phyloP scores from a whole-genome alignment of 2,329 filamentous ascomycete genomes.

The Diaporthe australafricana region DNA sequence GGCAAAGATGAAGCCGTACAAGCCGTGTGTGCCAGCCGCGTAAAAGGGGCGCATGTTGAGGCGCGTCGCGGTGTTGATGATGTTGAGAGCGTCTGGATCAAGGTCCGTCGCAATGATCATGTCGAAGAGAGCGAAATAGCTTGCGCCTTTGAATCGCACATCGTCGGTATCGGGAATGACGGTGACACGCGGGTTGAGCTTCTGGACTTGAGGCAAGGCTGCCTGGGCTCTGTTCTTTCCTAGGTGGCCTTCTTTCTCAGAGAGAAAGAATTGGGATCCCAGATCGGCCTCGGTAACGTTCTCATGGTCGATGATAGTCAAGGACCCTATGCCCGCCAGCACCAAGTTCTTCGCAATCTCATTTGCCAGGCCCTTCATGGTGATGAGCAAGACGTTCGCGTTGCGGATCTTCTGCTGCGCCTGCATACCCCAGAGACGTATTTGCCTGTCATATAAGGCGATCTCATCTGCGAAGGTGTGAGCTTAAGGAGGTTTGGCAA shows the following conservation, averaged over 20 bases:
- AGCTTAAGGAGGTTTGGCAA: background rate
- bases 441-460: conserved; percentile 96
- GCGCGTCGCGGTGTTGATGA: conserved; percentile 88
- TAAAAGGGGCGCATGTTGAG: conserved; percentile 86
- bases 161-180: conserved; percentile 77
- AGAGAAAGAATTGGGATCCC: conserved; percentile 85
- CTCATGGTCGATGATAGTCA: conserved; percentile 88
- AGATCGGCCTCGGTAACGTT: conserved; percentile 82
- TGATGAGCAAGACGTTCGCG: conserved; percentile 90
- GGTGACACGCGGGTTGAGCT: conserved; percentile 89
- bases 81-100: conserved; percentile 77
- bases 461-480: conserved; percentile 79
- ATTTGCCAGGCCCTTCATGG: conserved; percentile 87
- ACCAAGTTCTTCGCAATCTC: conserved; percentile 98
- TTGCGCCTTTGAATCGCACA: conserved; percentile 74
- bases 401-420: conserved; percentile 93
- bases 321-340: conserved; percentile 88
- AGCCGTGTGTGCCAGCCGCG: conserved; percentile 85
- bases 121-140: conserved; percentile 84
- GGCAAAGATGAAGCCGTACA: conserved; percentile 95
- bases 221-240: conserved; percentile 89
- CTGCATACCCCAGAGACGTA: conserved; percentile 95
- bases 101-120: conserved; percentile 92
- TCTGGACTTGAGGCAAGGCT: conserved; percentile 80
- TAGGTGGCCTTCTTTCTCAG: conserved; percentile 71